Evolutionary conservation across 2,329 filamentous ascomycete species (phyloP), one percentile per base, ranked within the genome.

Genomic region (Zymoseptoria passerinii): DNA sequence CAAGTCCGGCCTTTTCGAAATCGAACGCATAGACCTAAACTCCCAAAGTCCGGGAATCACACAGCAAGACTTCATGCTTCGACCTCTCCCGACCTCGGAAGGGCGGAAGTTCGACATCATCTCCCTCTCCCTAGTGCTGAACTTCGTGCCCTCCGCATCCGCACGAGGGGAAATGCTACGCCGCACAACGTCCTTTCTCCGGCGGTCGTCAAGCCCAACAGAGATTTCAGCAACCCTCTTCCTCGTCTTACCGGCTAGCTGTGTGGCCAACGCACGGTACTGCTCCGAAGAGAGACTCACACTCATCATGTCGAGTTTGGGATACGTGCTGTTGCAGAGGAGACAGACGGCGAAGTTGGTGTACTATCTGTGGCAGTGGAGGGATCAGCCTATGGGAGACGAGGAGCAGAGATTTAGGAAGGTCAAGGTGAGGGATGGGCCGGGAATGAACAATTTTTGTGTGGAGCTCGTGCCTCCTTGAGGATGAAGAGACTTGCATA

Each of bases 41-140:
- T 94, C 91, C 60, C 90, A 95, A 70, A 86, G 86, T 52, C 79
- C 86, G 1, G 86, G 84, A 0, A 99, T 99, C 64, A 71, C 85
- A 58, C 85, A 95, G 72, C 90, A 96, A 71, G 90, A 99, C 72
- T 97, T 99, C 69, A 96, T 99, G 92, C 77, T 90, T 65, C 81
- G 91, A 27, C 89, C 91, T 0, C 73, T 92, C 2, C 92, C 92
- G 0, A 71, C 70, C 1, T 28, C 50, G 4, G 77, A 81, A 5
- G 72, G 76, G 0, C 85, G 91, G 48, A 78, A 78, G 20, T 97
- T 97, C 71, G 90, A 99, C 71, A 83, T 97, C 54, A 87, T 99
- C 68, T 96, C 91, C 53, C 78, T 99, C 23, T 96, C 91, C 8
- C 77, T 99, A 55, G 94, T 99, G 4, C 79, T 99, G 62, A 99